These are phyloP conservation scores for Leccinum pellstonianum DNA, from an alignment of 768 basidiomycete genomes.

Conservation along the genomic window DNA sequence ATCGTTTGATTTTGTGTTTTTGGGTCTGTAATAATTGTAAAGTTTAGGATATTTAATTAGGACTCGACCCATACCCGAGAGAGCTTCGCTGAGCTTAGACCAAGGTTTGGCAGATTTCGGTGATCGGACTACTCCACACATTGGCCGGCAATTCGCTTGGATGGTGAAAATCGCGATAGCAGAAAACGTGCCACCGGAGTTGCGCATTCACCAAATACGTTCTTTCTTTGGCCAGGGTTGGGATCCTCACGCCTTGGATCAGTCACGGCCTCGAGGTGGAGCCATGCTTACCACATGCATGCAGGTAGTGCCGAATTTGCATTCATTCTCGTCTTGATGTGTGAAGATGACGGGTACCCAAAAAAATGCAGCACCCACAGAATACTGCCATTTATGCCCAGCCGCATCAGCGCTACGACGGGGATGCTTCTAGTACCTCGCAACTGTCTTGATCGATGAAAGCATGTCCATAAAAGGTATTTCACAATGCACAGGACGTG, in stretches of 20 bases:
- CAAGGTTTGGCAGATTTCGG: conserved; percentile 28
- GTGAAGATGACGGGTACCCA: conserved; percentile 17
- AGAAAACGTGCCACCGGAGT: conserved; percentile 22
- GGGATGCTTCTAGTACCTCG: conserved; percentile 17
- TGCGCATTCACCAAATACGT: conserved; percentile 12
- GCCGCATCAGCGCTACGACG: conserved; percentile 18
- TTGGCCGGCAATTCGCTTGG: conserved; percentile 25
- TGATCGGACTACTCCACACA: conserved; percentile 26
- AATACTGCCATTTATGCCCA: conserved; percentile 22
- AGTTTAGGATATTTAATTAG: conserved; percentile 27
- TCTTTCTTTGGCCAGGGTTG: conserved; percentile 20
- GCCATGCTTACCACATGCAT: conserved; percentile 34
- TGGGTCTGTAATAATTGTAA: conserved; percentile 11
- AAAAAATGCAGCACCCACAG: conserved; percentile 24
- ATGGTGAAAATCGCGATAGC: conserved; percentile 12
- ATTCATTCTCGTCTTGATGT: conserved; percentile 30
- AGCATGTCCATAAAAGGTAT: conserved; percentile 9
- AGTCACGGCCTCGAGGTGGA: conserved; percentile 37
- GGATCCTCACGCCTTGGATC: conserved; percentile 33
- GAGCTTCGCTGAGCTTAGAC: conserved; percentile 31
- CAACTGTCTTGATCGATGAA: conserved; percentile 20
- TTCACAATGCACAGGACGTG: conserved; percentile 32
- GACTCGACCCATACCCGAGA: conserved; percentile 9
- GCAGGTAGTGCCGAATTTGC: conserved; percentile 29
- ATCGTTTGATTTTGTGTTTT: conserved; percentile 10